Evolutionary conservation across 495 filamentous ascomycete genomes (phyloP), one percentile per base, ranked within the genome.

Genomic region (Trichocladium uniseriatum): DNA sequence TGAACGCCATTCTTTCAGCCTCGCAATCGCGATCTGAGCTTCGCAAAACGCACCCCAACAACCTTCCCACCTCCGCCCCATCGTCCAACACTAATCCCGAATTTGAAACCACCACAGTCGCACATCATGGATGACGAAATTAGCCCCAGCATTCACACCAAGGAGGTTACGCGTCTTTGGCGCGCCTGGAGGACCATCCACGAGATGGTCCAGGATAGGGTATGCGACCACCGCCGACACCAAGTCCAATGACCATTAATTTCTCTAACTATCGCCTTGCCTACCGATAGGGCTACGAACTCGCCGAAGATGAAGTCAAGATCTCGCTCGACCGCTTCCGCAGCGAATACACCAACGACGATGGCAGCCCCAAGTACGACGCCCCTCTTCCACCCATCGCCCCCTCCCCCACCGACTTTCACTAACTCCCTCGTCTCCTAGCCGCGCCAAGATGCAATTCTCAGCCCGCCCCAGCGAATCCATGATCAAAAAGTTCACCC

Each of bases 231-330:
- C 14, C 6, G 4, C 28, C 21, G 13, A 5, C 31, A 29, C 27
- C 27, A n/a, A n/a, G n/a, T n/a, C n/a, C n/a, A n/a, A n/a, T n/a
- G n/a, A n/a, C n/a, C n/a, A n/a, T n/a, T n/a, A n/a, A n/a, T n/a
- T n/a, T n/a, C n/a, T n/a, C n/a, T n/a, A n/a, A n/a, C n/a, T n/a
- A n/a, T n/a, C n/a, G n/a, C n/a, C n/a, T n/a, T n/a, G n/a, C n/a
- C n/a, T n/a, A n/a, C n/a, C n/a, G n/a, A n/a, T 38, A 95, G 89
- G 91, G 91, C 53, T 98, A 98, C 70, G 84, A 94, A 62, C 74
- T 98, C 16, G 73, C 87, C 21, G 88, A 96, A 41, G 83, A 89
- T 21, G 92, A 98, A 77, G 77, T 94, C 48, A 77, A 78, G 58
- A 84, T 95, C 55, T 75, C 84, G 2, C 81, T 95, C 14, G 75